Conservation (phyloP, 2,329 filamentous ascomycete genomes). For the Pseudofabraea citricarpa region DNA sequence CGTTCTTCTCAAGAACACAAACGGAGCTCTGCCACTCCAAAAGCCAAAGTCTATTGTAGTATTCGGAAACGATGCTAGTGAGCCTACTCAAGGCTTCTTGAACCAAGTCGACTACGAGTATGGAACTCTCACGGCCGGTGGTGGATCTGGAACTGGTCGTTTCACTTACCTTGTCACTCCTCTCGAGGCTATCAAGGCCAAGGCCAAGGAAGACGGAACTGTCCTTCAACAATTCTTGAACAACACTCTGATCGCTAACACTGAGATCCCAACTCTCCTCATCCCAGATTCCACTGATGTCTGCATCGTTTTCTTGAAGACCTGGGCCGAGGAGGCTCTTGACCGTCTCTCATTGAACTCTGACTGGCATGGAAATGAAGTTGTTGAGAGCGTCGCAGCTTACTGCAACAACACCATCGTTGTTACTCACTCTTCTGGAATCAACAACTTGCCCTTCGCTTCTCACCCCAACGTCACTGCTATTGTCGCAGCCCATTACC, state of each 20-base stretch:
- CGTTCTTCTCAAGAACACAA: constrained; percentile 58
- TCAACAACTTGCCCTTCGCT: constrained; percentile 62
- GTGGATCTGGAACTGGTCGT: constrained; percentile 43
- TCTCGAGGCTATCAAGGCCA: constrained; percentile 47
- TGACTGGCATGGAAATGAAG: background rate
- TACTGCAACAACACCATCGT: constrained; percentile 59
- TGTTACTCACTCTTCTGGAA: constrained; percentile 57
- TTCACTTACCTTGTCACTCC: constrained; percentile 46
- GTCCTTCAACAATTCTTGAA: constrained; percentile 54
- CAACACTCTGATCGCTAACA: constrained; percentile 32
- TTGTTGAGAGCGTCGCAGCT: constrained; percentile 35
- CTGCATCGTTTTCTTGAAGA: constrained; percentile 63
- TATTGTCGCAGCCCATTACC: constrained; percentile 73
- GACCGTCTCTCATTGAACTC: constrained; percentile 35
- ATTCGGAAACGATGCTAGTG: constrained; percentile 51
- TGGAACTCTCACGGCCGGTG: constrained; percentile 41
- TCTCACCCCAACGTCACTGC: constrained; percentile 71
- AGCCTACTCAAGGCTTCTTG: constrained; percentile 28
- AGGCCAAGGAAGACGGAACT: constrained; percentile 44
- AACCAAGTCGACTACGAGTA: constrained; percentile 32
- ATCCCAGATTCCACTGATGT: constrained; percentile 42
- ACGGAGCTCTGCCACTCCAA: constrained; percentile 47
- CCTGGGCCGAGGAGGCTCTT: constrained; percentile 67
- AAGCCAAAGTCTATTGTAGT: constrained; percentile 45
- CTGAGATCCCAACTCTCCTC: constrained; percentile 35